Percentiles rank a stretch among this genome's conserved stretches.
Evolutionary conservation across 1,139 yeast genomes (phyloP).

Genomic region (Suzukiozyma palmioleophila): DNA sequence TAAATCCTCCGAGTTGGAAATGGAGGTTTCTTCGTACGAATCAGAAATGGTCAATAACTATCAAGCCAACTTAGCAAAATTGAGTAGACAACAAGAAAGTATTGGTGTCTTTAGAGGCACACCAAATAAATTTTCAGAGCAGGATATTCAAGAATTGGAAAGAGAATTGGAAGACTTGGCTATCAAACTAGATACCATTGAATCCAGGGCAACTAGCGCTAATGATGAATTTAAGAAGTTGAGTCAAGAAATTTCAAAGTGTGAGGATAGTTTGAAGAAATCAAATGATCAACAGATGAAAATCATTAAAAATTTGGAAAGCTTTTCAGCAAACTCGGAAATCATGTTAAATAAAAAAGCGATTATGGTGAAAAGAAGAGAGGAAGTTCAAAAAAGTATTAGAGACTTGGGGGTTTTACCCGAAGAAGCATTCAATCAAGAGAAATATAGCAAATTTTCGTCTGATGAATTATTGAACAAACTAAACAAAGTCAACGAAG

Average conservation of each 20-base stretch:
- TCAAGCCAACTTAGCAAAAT: conserved; percentile 27
- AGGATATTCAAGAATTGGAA: conserved; percentile 39
- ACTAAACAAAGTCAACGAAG: conserved; percentile 54
- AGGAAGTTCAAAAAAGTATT: conserved; percentile 68
- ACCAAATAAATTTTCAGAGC: conserved; percentile 14
- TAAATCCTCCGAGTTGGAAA: conserved; percentile 46
- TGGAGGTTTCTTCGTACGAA: conserved; percentile 45
- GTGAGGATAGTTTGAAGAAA: conserved; percentile 40
- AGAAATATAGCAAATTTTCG: conserved; percentile 37
- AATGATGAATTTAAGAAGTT: conserved; percentile 21
- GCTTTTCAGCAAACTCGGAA: conserved; percentile 62
- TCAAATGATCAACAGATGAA: conserved; percentile 56
- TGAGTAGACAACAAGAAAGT: conserved; percentile 13
- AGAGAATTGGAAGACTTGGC: conserved; percentile 19
- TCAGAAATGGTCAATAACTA: conserved; percentile 56
- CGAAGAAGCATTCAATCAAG: conserved; percentile 65
- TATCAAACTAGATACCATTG: conserved; percentile 20
- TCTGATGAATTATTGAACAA: conserved; percentile 55
- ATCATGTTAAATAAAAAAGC: conserved; percentile 62
- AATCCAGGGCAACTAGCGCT: conserved; percentile 15
- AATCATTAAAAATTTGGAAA: conserved; percentile 54
- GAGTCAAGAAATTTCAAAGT: conserved; percentile 28
- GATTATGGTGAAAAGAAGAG: conserved; percentile 56
- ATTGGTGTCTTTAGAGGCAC: not conserved
- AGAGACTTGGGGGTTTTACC: conserved; percentile 85